Conservation (phyloP, 257 asterid species). For the Capsicum pubescens region DNA sequence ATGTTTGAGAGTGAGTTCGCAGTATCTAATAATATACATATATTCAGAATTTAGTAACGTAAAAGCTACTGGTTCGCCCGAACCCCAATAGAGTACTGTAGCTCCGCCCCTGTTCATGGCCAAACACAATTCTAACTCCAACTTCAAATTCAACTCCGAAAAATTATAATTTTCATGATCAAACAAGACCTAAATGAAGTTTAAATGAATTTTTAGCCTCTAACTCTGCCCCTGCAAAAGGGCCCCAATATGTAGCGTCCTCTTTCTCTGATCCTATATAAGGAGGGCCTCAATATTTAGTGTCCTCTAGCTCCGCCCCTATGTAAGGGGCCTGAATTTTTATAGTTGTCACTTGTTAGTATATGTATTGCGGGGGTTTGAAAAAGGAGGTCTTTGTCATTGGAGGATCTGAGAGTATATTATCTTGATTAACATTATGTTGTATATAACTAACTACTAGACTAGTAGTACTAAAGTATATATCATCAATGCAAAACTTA, state of each 20-base stretch:
- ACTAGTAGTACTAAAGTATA: background rate
- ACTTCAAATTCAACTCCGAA: too few relatives aligned
- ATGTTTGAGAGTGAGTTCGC: too few relatives aligned
- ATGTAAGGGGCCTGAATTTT: background rate
- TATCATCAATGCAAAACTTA: background rate
- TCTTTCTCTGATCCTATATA: too few relatives aligned
- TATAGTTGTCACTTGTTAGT: background rate
- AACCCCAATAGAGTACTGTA: too few relatives aligned
- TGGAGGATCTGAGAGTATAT: background rate
- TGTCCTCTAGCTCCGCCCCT: background rate
- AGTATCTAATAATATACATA: too few relatives aligned
- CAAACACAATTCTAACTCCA: too few relatives aligned
- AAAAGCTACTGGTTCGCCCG: too few relatives aligned
- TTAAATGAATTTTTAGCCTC: background rate
- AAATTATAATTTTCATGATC: too few relatives aligned
- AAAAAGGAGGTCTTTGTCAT: constrained; percentile 16
- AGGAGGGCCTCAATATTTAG: background rate
- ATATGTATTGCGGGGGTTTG: background rate
- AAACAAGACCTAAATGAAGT: too few relatives aligned
- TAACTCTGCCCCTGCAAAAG: background rate
- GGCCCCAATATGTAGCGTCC: background rate
- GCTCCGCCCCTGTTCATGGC: too few relatives aligned
- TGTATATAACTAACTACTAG: background rate
- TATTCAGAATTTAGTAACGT: too few relatives aligned
- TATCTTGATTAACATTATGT: background rate